Evolutionary conservation across 441 rosid genomes (phyloP).

Genomic region (Eutrema salsugineum): DNA sequence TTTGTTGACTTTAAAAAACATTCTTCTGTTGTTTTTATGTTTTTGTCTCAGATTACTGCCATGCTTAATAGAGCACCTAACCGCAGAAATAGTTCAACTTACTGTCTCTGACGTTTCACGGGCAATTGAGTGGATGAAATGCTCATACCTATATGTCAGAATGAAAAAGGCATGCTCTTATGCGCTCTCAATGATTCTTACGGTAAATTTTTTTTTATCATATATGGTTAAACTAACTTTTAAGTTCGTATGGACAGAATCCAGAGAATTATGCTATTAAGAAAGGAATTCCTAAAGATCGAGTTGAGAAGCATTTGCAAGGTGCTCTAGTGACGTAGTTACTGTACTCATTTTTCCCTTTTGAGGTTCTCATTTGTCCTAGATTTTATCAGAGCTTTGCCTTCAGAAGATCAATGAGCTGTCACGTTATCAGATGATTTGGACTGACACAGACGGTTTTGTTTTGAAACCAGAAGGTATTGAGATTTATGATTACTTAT

Average conservation of each 20-base stretch:
- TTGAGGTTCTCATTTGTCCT: constrained; percentile 27
- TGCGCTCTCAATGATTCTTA: background rate
- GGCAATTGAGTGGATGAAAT: constrained; percentile 99
- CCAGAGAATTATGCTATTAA: constrained; percentile 80
- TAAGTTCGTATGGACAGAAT: constrained; percentile 47
- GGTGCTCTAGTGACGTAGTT: constrained; percentile 40
- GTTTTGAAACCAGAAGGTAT: constrained; percentile 90
- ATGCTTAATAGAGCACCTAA: constrained; percentile 90
- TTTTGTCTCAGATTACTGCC: constrained; percentile 71
- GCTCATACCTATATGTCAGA: constrained; percentile 87
- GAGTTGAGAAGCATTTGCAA: constrained; percentile 84
- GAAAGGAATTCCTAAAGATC: constrained; percentile 76
- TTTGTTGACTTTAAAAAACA: background rate
- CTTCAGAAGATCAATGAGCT: constrained; percentile 80
- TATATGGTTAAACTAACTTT: constrained; percentile 19
- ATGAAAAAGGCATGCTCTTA: constrained; percentile 74
- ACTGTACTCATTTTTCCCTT: background rate
- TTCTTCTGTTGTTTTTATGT: constrained; percentile 14
- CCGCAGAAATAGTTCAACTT: constrained; percentile 95
- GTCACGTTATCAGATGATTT: constrained; percentile 81
- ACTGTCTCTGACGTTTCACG: constrained; percentile 74
- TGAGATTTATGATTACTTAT: constrained; percentile 16
- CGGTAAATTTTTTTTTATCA: background rate
- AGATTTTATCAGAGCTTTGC: constrained; percentile 59
- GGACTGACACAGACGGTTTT: constrained; percentile 88